phyloP scores from a whole-genome alignment of 2,329 filamentous ascomycete genomes.

The Epichloe baconii region DNA sequence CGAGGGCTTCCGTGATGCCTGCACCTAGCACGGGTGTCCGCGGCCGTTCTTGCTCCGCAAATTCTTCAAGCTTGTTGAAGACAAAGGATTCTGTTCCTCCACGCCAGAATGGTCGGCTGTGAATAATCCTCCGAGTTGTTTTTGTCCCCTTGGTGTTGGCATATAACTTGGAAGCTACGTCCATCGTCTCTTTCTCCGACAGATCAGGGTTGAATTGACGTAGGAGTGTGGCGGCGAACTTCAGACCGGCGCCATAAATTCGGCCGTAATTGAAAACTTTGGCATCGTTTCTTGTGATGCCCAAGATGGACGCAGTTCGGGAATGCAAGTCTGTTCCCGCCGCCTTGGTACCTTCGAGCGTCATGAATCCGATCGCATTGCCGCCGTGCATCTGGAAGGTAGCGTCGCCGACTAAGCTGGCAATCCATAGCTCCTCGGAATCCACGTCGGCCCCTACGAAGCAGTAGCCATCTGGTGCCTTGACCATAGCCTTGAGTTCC shows the following conservation, averaged over 20 bases:
- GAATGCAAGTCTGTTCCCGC: constrained; percentile 91
- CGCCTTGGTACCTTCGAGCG: constrained; percentile 86
- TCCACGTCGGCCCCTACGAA: constrained; percentile 98
- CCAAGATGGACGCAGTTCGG: constrained; percentile 79
- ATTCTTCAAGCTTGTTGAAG: constrained; percentile 96
- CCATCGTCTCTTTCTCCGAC: constrained; percentile 63
- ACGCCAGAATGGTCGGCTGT: constrained; percentile 76
- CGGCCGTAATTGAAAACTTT: constrained; percentile 99
- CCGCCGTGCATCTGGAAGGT: constrained; percentile 92
- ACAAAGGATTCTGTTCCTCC: constrained; percentile 95
- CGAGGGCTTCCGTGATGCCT: constrained; percentile 90
- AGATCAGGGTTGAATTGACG: constrained; percentile 85
- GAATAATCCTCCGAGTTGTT: constrained; percentile 59
- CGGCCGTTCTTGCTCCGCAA: constrained; percentile 85
- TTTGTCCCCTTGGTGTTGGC: constrained; percentile 81
- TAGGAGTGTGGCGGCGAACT: constrained; percentile 80
- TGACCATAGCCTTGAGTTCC: constrained; percentile 93
- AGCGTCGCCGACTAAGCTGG: constrained; percentile 84
- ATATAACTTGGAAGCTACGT: constrained; percentile 71
- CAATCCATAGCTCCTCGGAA: constrained; percentile 96
- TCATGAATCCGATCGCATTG: constrained; percentile 98
- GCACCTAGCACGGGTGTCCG: constrained; percentile 86
- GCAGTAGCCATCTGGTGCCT: constrained; percentile 75
- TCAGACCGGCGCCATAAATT: constrained; percentile 94
- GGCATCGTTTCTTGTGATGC: constrained; percentile 87